A percentile compares a stretch with the other conserved stretches of the same genome.
Conservation (phyloP, 306 rosid genomes). For the Quercus glauca region DNA sequence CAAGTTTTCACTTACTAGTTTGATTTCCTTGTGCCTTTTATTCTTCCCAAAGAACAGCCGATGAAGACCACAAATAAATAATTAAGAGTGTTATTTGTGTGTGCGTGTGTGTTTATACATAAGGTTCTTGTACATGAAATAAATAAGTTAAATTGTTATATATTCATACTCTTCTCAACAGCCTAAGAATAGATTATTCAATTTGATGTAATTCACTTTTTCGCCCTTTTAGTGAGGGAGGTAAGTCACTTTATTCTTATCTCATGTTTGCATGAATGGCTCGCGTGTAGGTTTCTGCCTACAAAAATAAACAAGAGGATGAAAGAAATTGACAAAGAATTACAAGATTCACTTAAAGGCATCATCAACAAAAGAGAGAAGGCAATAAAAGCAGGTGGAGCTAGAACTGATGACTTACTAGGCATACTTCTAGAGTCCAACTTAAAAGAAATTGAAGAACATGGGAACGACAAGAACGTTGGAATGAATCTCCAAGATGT, state of each 20-base stretch:
- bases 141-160: too few species aligned
- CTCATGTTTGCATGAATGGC: background rate
- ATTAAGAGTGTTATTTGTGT: too few species aligned
- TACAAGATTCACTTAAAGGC: conserved; percentile 12
- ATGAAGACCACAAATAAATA: too few species aligned
- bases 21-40: too few species aligned
- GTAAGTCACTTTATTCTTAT: background rate
- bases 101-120: too few species aligned
- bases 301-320: conserved; percentile 26
- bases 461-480: conserved; percentile 20
- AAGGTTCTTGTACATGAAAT: too few species aligned
- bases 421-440: conserved; percentile 44
- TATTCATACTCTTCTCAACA: too few species aligned
- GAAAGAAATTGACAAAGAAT: conserved; percentile 21
- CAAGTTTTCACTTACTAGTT: too few species aligned
- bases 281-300: conserved; percentile 31
- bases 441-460: conserved; percentile 16
- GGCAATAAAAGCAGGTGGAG: conserved; percentile 14
- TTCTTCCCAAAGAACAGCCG: too few species aligned
- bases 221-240: too few species aligned
- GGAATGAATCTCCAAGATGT: conserved; percentile 49
- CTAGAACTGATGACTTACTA: conserved; percentile 24
- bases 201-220: too few species aligned
- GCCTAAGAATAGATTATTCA: background rate
- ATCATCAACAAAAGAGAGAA: conserved; percentile 32